Percentiles rank a stretch among this genome's conserved stretches.
Evolutionary conservation across 179 eudicot genomes (phyloP).

Genomic region (Spinacia oleracea): DNA sequence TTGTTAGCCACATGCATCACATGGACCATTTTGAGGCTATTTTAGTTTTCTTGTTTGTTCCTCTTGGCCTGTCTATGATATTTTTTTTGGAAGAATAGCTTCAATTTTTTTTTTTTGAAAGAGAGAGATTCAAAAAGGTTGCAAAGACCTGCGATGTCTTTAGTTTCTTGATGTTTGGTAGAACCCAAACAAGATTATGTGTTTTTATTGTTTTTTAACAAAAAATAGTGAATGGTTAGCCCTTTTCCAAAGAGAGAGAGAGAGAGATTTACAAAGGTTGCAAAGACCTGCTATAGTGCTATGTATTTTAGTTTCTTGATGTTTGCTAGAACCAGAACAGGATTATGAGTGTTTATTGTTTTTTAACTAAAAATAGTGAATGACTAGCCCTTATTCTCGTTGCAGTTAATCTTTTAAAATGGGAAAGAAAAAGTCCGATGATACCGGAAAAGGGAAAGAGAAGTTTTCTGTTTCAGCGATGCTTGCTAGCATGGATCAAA

Average conservation of each 20-base stretch:
- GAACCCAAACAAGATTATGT: neutral
- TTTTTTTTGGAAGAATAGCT: too few relatives aligned
- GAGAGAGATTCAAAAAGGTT: too few relatives aligned
- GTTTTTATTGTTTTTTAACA: too few relatives aligned
- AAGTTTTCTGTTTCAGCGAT: conserved; percentile 66
- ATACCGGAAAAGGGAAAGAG: conserved; percentile 44
- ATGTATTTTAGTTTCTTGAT: neutral
- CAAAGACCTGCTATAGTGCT: neutral
- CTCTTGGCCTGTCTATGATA: neutral
- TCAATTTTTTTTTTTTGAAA: too few relatives aligned
- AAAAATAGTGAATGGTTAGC: neutral
- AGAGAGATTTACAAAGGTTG: neutral
- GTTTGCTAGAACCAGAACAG: neutral
- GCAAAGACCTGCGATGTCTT: neutral
- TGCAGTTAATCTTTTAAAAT: conserved; percentile 26
- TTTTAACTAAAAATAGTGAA: neutral
- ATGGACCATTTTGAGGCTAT: neutral
- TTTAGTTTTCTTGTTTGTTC: neutral
- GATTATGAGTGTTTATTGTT: too few relatives aligned
- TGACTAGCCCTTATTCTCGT: neutral
- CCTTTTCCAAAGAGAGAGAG: too few relatives aligned
- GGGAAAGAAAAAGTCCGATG: conserved; percentile 77
- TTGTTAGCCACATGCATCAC: neutral
- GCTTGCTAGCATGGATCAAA: conserved; percentile 79
- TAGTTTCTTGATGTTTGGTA: neutral